A percentile compares a stretch with the other conserved stretches of the same genome.
These are phyloP conservation scores for Phialophora verrucosa DNA, from an alignment of 2,329 filamentous ascomycete species.

Conservation along the genomic window DNA sequence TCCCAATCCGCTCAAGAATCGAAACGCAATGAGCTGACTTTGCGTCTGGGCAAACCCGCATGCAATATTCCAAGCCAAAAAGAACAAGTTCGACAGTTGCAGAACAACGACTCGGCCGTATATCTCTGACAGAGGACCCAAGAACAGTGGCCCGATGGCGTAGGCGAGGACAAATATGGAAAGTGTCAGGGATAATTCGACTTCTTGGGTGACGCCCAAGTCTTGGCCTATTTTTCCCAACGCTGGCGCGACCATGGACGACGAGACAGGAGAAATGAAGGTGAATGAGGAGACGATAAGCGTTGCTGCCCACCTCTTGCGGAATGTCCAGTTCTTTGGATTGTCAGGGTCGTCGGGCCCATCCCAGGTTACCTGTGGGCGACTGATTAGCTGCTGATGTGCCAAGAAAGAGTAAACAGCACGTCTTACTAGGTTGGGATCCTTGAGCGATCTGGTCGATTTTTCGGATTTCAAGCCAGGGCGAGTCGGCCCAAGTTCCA, in stretches of 20 bases:
- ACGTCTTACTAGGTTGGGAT: conserved; percentile 40
- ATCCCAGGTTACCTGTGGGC: conserved; percentile 53
- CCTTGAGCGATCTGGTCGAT: conserved; percentile 39
- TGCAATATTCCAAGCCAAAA: conserved; percentile 64
- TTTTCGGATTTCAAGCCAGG: conserved; percentile 28
- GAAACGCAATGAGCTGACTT: conserved; percentile 62
- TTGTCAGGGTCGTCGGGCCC: conserved; percentile 58
- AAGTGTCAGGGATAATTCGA: conserved; percentile 56
- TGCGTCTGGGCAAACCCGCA: conserved; percentile 63
- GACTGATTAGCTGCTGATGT: conserved; percentile 2
- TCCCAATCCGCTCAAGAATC: conserved; percentile 64
- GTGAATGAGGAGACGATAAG: conserved; percentile 64
- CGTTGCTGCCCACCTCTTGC: conserved; percentile 64
- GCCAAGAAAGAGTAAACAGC: not conserved
- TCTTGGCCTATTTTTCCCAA: conserved; percentile 60
- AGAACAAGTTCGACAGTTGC: conserved; percentile 62
- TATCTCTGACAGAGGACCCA: conserved; percentile 61
- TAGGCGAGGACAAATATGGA: conserved; percentile 63
- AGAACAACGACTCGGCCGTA: conserved; percentile 62
- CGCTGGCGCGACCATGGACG: conserved; percentile 63
- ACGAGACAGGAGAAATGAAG: conserved; percentile 68
- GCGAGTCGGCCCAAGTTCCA: conserved; percentile 25
- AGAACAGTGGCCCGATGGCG: conserved; percentile 58
- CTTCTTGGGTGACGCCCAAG: conserved; percentile 56
- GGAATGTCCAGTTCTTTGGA: conserved; percentile 60